phyloP scores from a whole-genome alignment of 2,329 filamentous ascomycete species.

The Sarocladium strictum region DNA sequence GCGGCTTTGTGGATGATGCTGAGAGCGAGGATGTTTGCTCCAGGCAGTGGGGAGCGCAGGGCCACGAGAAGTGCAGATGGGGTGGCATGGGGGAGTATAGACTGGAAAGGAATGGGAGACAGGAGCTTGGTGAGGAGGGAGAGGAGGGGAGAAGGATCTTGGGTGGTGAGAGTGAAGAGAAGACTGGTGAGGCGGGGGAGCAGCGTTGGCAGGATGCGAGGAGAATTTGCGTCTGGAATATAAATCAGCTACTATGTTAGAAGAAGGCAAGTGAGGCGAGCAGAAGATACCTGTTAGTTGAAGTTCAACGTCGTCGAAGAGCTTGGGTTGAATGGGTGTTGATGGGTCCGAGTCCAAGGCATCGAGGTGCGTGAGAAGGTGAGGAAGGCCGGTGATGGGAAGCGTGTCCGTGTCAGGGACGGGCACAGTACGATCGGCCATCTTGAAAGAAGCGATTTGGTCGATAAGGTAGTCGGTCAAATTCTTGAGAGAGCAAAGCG shows the following conservation, averaged over 20 bases:
- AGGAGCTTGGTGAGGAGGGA: slow-evolving; percentile 51
- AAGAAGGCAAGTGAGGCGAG: not conserved
- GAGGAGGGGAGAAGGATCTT: slow-evolving; percentile 45
- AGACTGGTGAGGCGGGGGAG: slow-evolving; percentile 49
- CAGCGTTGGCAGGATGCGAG: slow-evolving; percentile 43
- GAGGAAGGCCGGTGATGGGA: slow-evolving; percentile 46
- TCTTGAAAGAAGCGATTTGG: slow-evolving; percentile 11
- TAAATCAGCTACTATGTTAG: too few species aligned
- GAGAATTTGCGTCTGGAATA: slow-evolving; percentile 15
- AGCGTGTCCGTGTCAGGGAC: slow-evolving; percentile 34
- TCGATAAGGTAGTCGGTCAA: not conserved
- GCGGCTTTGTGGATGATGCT: slow-evolving; percentile 51
- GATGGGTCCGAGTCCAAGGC: slow-evolving; percentile 39
- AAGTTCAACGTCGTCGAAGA: slow-evolving; percentile 55
- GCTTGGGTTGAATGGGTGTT: slow-evolving; percentile 36
- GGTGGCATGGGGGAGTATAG: slow-evolving; percentile 45
- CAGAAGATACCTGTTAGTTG: slow-evolving; percentile 44
- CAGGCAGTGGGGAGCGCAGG: slow-evolving; percentile 46
- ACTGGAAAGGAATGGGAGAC: slow-evolving; percentile 43
- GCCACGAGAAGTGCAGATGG: slow-evolving; percentile 45
- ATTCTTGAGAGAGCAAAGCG: not conserved
- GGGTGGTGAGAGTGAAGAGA: slow-evolving; percentile 39
- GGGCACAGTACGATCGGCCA: slow-evolving; percentile 28
- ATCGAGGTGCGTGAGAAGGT: slow-evolving; percentile 49
- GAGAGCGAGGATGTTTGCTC: slow-evolving; percentile 53